A percentile compares a stretch with the other conserved stretches of the same genome.
Evolutionary conservation across 495 filamentous ascomycete species (phyloP).

Genomic region (Xylaria palmicola): DNA sequence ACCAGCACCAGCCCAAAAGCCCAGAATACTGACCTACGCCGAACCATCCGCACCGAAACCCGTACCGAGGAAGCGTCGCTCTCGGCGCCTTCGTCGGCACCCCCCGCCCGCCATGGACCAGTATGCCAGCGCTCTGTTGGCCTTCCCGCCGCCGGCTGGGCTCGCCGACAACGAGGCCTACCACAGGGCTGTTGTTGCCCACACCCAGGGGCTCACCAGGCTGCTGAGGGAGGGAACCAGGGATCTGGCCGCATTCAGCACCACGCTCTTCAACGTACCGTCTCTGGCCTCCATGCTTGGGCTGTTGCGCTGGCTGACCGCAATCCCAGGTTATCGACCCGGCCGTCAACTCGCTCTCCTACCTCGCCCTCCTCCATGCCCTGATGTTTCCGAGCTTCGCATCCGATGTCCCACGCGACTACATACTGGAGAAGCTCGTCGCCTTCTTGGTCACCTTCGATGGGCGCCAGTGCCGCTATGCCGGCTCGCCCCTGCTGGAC

Average conservation of each 20-base stretch:
- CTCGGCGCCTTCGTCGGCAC: background rate
- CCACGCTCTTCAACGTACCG: constrained; percentile 35
- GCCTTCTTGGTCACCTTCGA: constrained; percentile 47
- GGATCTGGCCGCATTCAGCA: constrained; percentile 17
- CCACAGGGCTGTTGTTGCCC: constrained; percentile 29
- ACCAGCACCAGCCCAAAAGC: no score
- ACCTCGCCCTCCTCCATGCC: constrained; percentile 38
- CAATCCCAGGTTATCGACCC: constrained; percentile 37
- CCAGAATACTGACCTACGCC: no score
- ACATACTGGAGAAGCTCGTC: constrained; percentile 35
- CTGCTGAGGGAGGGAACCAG: constrained; percentile 28
- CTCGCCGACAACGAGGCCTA: constrained; percentile 22
- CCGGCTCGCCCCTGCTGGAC: constrained; percentile 26
- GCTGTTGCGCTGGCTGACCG: constrained; percentile 16
- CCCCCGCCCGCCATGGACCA: constrained; percentile 35
- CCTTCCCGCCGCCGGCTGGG: constrained; percentile 36
- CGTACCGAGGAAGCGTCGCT: background rate
- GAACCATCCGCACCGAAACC: no score
- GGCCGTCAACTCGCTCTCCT: constrained; percentile 41
- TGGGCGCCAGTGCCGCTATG: constrained; percentile 46
- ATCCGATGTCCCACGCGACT: constrained; percentile 18
- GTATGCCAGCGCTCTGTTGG: constrained; percentile 35
- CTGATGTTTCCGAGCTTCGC: constrained; percentile 22
- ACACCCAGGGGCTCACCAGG: constrained; percentile 33
- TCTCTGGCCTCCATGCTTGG: background rate